These are phyloP conservation scores for Lentinula sp. DNA, from an alignment of 768 basidiomycete species.

Conservation along the genomic window DNA sequence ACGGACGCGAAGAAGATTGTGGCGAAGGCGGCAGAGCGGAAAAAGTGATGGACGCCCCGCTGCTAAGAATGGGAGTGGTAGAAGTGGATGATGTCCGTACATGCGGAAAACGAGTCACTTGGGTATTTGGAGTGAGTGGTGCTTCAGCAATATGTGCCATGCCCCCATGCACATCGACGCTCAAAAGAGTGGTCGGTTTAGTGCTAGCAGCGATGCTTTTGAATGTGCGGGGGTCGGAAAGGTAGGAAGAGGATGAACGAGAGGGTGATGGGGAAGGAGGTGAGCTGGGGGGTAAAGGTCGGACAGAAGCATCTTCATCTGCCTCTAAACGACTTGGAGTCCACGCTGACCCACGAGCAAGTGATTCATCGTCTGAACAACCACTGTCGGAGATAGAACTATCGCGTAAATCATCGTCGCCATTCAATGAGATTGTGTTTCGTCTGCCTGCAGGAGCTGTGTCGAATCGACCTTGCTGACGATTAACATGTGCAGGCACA, in stretches of 20 bases:
- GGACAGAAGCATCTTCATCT: conserved; percentile 90
- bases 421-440: conserved; percentile 63
- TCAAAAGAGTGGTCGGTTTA: conserved; percentile 92
- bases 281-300: conserved; percentile 83
- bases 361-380: conserved; percentile 41
- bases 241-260: conserved; percentile 76
- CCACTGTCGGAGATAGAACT: conserved; percentile 37
- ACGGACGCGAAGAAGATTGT: conserved; percentile 37
- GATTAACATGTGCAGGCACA: conserved; percentile 14
- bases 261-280: conserved; percentile 87
- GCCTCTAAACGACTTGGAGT: conserved; percentile 79
- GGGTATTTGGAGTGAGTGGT: conserved; percentile 52
- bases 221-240: conserved; percentile 78
- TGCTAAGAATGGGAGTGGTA: conserved; percentile 37
- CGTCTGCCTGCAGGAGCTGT: conserved; percentile 28
- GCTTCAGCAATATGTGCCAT: conserved; percentile 93
- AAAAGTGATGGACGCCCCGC: conserved; percentile 65
- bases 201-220: conserved; percentile 82
- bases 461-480: conserved; percentile 28
- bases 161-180: conserved; percentile 75
- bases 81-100: conserved; percentile 52
- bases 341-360: conserved; percentile 72
- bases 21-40: conserved; percentile 56
- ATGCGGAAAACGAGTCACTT: conserved; percentile 51
- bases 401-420: conserved; percentile 41